A percentile compares a stretch with the other conserved stretches of the same genome.
Conservation (phyloP, 495 filamentous ascomycete genomes). For the Xylaria castorea region DNA sequence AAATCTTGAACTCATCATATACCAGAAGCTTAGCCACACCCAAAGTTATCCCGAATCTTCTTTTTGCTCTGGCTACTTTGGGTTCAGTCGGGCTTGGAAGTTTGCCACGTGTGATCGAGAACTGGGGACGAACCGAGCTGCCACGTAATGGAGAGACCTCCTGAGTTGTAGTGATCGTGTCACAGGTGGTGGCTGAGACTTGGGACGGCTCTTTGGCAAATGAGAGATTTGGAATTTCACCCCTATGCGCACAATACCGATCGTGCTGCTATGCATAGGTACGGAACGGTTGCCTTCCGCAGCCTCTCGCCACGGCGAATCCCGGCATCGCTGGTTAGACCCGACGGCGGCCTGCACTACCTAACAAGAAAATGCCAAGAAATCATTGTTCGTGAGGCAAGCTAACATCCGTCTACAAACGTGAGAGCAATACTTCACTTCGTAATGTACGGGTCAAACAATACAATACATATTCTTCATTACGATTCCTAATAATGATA, state of each 20-base stretch:
- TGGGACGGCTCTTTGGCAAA: not conserved
- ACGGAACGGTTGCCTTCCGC: not conserved
- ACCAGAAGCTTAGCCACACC: not conserved
- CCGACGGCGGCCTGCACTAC: not conserved
- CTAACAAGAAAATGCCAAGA: not conserved
- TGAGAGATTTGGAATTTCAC: slow-evolving; percentile 9
- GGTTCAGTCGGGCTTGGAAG: slow-evolving; percentile 6
- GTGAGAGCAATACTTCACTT: not conserved
- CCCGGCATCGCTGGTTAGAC: not conserved
- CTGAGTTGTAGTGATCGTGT: not conserved
- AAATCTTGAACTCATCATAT: not conserved
- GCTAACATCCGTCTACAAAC: not conserved
- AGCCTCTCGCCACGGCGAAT: not conserved
- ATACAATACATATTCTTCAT: too few relatives aligned
- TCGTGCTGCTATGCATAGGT: not conserved
- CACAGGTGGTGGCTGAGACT: slow-evolving; percentile 22
- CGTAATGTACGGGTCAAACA: not conserved
- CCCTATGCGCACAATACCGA: not conserved
- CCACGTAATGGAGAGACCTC: not conserved
- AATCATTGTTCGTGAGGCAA: not conserved
- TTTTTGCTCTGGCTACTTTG: not conserved
- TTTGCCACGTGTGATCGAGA: slow-evolving; percentile 18
- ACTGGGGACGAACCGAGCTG: not conserved
- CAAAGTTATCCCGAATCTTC: not conserved
- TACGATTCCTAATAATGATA: too few relatives aligned